Percentiles rank a stretch among this genome's conserved stretches.
These are phyloP conservation scores for Marchantia polymorpha DNA, from an alignment of 225 moss, liverwort and hornwort genomes.

Conservation along the genomic window DNA sequence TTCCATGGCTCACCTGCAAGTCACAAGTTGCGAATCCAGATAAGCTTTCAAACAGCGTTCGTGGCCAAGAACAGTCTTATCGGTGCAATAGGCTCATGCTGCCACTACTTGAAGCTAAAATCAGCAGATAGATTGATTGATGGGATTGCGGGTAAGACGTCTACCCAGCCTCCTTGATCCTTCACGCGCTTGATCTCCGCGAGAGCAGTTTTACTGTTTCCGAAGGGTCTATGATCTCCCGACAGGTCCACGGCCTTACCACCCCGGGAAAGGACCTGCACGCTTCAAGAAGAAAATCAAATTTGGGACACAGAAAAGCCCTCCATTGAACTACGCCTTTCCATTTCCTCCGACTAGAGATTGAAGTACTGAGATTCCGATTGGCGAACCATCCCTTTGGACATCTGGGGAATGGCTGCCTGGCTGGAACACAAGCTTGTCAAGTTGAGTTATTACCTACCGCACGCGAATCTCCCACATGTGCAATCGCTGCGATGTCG, in stretches of 20 bases:
- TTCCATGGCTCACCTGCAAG: conserved; percentile 77
- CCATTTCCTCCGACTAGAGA: no score
- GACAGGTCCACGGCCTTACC: conserved; percentile 86
- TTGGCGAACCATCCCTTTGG: not conserved
- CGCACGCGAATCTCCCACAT: conserved; percentile 90
- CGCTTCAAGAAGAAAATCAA: conserved; percentile 19
- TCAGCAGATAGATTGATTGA: no score
- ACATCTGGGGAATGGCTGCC: not conserved
- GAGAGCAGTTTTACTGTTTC: conserved; percentile 60
- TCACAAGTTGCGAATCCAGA: not conserved
- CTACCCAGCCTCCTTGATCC: conserved; percentile 94
- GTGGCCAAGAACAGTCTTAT: not conserved
- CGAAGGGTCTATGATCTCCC: conserved; percentile 80
- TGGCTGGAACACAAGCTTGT: conserved; percentile 22
- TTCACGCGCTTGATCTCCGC: conserved; percentile 74
- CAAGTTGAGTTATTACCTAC: conserved; percentile 53
- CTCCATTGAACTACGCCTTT: not conserved
- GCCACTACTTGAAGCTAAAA: no score
- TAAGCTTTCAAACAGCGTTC: not conserved
- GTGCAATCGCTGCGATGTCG: conserved; percentile 57
- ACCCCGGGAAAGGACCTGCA: conserved; percentile 69
- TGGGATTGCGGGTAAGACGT: conserved; percentile 13
- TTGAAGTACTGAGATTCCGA: not conserved
- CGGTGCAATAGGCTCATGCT: not conserved
- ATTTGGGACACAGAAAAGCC: no score